phyloP scores from a whole-genome alignment of 768 basidiomycete genomes.

The Phylloporus sp. region DNA sequence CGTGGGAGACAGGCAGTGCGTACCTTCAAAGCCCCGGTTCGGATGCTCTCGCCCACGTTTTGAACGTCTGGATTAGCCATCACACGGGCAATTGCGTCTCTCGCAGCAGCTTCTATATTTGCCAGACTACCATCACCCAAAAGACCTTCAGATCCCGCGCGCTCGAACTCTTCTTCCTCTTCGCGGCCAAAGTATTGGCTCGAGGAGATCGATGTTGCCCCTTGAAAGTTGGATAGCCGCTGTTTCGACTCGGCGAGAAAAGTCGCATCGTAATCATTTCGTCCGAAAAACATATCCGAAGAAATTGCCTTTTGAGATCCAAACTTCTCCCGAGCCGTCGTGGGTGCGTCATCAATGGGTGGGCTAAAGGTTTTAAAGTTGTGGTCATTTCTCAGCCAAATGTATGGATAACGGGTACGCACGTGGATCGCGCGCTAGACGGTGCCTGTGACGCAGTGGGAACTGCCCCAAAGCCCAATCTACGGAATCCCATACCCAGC shows the following conservation, averaged over 20 bases:
- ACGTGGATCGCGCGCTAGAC: constrained; percentile 43
- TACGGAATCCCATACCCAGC: constrained; percentile 67
- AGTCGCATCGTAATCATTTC: constrained; percentile 78
- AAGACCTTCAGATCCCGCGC: constrained; percentile 49
- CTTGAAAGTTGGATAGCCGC: constrained; percentile 81
- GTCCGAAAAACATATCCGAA: constrained; percentile 95
- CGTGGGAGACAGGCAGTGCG: constrained; percentile 15
- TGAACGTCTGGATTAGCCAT: constrained; percentile 87
- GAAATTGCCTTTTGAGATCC: constrained; percentile 93
- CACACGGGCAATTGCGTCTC: constrained; percentile 70
- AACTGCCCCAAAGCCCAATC: constrained; percentile 82
- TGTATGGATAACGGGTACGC: constrained; percentile 1
- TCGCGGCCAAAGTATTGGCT: constrained; percentile 97
- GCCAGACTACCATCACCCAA: constrained; percentile 49
- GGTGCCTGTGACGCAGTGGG: constrained; percentile 58
- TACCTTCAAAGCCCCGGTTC: constrained; percentile 81
- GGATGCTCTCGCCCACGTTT: constrained; percentile 73
- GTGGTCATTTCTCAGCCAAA: neutral
- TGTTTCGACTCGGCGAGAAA: constrained; percentile 72
- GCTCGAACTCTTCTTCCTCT: constrained; percentile 52
- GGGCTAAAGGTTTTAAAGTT: constrained; percentile 20
- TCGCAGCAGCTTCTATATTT: constrained; percentile 59
- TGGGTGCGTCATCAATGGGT: constrained; percentile 56
- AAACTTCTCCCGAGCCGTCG: constrained; percentile 86
- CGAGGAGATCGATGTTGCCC: constrained; percentile 90